Conservation (phyloP, 2,329 filamentous ascomycete species). For the Paraphaeosphaeria minitans region DNA sequence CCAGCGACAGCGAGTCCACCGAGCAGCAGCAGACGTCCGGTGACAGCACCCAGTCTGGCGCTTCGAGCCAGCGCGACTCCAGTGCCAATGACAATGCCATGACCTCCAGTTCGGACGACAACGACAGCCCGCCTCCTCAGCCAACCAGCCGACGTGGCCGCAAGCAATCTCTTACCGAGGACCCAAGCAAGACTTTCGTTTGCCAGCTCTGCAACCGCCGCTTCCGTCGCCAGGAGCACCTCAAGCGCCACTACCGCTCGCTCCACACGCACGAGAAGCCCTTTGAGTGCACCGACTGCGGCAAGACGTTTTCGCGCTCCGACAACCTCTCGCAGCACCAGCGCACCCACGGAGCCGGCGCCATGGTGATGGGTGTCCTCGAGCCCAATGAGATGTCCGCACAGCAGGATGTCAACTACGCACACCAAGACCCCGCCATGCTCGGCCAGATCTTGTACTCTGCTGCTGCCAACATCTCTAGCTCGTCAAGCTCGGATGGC, state of each 20-base stretch:
- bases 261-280: slow-evolving; percentile 99
- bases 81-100: slow-evolving; percentile 51
- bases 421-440: slow-evolving; percentile 43
- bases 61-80: slow-evolving; percentile 45
- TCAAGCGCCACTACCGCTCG: slow-evolving; percentile 98
- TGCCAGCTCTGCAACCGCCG: slow-evolving; percentile 95
- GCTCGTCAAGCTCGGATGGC: slow-evolving; percentile 42
- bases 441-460: slow-evolving; percentile 48
- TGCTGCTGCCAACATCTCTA: slow-evolving; percentile 44
- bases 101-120: slow-evolving; percentile 53
- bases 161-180: slow-evolving; percentile 97
- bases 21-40: slow-evolving; percentile 42
- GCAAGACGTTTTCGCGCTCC: slow-evolving; percentile 98
- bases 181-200: slow-evolving; percentile 97
- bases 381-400: slow-evolving; percentile 66
- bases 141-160: slow-evolving; percentile 87
- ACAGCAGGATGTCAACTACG: slow-evolving; percentile 34
- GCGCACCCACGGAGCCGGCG: slow-evolving; percentile 87
- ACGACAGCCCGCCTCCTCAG: slow-evolving; percentile 35
- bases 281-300: slow-evolving; percentile 95
- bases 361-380: slow-evolving; percentile 87
- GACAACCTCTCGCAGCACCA: slow-evolving; percentile 98
- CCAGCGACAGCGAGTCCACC: slow-evolving; percentile 40
- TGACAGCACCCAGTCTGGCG: slow-evolving; percentile 41
- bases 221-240: slow-evolving; percentile 96